Base-by-base conservation (phyloP, 257 asterid genomes). In the Primulina huaijiensis region DNA sequence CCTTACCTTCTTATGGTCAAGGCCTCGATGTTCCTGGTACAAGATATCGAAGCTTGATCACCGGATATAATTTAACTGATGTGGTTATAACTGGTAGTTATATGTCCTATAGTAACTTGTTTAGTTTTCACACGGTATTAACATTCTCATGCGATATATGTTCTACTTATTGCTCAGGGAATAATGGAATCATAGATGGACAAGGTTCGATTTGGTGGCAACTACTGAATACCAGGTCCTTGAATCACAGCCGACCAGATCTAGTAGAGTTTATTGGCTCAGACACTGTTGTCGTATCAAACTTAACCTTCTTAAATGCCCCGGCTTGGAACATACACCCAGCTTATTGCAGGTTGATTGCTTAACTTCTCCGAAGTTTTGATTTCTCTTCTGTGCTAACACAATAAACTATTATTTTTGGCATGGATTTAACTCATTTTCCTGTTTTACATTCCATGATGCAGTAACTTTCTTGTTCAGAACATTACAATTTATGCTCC, bases 191-290 rank as follows among this genome's bases (percentile, higher is more conserved):
- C 50, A 88, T 95, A 33, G 94, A 95, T 56, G 99, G 99, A 25
- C 99, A 92, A 63, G 99, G 99, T 62, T 87, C 87, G 1, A 76
- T 92, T 64, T 95, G 99, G 99, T 95, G 99, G 99, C 92, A 95
- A 61, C 80, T 70, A 73, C 55, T 81, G 46, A 79, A 67, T 55
- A 29, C 77, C 35, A 88, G 81, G 79, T 73, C 92, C 59, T 82
- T 95, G 62, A 92, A 95, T 77, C 85, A 92, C 82, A 95, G 97
- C 59, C 81, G 98, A 62, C 99, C 99, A 0, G 96, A 89, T 79
- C 80, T 92, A 30, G 90, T 95, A 21, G 99, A 95, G 74, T 74
- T 95, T 71, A 63, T 87, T 53, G 57, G 79, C 79, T 89, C 97
- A 2, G 83, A 66, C 40, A 76, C 86, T 78, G 79, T 95, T 75